These are phyloP conservation scores for Agrocybe chaxingu DNA, from an alignment of 768 basidiomycete genomes.

Conservation along the genomic window DNA sequence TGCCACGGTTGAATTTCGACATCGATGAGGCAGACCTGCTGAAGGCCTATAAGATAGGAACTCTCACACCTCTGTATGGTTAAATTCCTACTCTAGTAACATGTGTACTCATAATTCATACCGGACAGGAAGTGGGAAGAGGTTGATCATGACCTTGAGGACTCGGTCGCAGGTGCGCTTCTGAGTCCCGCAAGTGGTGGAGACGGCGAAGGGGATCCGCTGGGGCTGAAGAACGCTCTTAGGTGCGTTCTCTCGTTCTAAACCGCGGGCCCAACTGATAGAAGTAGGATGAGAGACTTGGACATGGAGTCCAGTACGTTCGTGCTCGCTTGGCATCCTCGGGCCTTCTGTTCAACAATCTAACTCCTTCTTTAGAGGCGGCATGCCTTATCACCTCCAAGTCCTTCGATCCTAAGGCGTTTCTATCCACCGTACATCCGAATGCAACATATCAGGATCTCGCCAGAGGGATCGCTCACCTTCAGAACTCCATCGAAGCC, in stretches of 20 bases:
- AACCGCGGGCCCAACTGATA: constrained; percentile 7
- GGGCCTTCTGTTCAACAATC: background rate
- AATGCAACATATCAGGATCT: constrained; percentile 95
- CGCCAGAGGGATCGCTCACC: constrained; percentile 67
- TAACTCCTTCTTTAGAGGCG: constrained; percentile 48
- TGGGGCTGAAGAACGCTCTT: constrained; percentile 69
- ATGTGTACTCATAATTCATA: constrained; percentile 2
- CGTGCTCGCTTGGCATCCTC: background rate
- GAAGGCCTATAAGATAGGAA: constrained; percentile 84
- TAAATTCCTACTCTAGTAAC: background rate
- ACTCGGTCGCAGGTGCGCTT: constrained; percentile 68
- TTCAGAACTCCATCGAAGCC: constrained; percentile 80
- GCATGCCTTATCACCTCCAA: constrained; percentile 87
- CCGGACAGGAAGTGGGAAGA: constrained; percentile 81
- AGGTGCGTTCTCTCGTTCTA: constrained; percentile 42
- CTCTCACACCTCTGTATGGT: constrained; percentile 68
- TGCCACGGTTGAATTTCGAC: constrained; percentile 65
- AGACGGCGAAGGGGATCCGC: constrained; percentile 68
- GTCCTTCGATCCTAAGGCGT: constrained; percentile 93
- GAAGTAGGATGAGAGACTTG: constrained; percentile 56
- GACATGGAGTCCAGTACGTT: constrained; percentile 72
- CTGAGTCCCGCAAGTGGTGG: constrained; percentile 47
- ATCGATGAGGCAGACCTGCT: constrained; percentile 81
- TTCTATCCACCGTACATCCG: constrained; percentile 88
- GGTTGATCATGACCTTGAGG: constrained; percentile 79